phyloP scores from a whole-genome alignment of 352 stramenopile genomes.

The Globisporangium alternatum region DNA sequence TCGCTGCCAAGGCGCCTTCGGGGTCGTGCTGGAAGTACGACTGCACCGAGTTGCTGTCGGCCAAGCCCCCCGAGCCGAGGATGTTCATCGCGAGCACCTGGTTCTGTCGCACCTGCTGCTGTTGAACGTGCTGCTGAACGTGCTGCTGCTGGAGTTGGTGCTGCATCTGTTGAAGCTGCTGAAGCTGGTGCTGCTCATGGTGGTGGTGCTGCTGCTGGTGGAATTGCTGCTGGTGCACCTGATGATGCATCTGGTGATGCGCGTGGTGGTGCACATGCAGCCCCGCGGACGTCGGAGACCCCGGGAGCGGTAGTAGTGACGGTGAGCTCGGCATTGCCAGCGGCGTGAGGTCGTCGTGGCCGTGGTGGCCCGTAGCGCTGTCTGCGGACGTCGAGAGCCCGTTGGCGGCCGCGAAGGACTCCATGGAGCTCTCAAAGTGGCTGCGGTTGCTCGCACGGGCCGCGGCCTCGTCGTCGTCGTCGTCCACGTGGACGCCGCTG shows the following conservation, averaged over 20 bases:
- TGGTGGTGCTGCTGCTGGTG: conserved; percentile 12
- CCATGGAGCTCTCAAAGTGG: conserved; percentile 23
- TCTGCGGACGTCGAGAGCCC: conserved; percentile 9
- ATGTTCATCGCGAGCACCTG: conserved; percentile 19
- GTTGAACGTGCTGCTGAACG: conserved; percentile 9
- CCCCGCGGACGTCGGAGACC: conserved; percentile 27
- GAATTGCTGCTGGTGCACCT: neutral
- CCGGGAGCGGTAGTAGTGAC: conserved; percentile 39
- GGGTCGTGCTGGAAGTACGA: conserved; percentile 42
- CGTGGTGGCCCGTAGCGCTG: conserved; percentile 12
- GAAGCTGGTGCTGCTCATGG: neutral
- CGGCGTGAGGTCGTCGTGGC: conserved; percentile 24
- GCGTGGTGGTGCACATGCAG: conserved; percentile 16
- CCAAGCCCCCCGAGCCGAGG: neutral
- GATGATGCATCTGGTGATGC: conserved; percentile 8
- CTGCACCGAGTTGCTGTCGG: conserved; percentile 23
- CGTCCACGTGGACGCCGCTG: neutral
- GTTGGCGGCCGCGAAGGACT: conserved; percentile 20
- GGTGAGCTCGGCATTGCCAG: conserved; percentile 46
- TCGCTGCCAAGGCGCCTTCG: conserved; percentile 9
- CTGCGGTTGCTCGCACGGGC: neutral
- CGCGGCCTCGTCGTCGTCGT: neutral
- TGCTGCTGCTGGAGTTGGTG: conserved; percentile 6
- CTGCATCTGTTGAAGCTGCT: conserved; percentile 2
- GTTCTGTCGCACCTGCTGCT: conserved; percentile 16